These are phyloP conservation scores for Solanum habrochaites DNA, from an alignment of 257 asterid species.

Conservation along the genomic window DNA sequence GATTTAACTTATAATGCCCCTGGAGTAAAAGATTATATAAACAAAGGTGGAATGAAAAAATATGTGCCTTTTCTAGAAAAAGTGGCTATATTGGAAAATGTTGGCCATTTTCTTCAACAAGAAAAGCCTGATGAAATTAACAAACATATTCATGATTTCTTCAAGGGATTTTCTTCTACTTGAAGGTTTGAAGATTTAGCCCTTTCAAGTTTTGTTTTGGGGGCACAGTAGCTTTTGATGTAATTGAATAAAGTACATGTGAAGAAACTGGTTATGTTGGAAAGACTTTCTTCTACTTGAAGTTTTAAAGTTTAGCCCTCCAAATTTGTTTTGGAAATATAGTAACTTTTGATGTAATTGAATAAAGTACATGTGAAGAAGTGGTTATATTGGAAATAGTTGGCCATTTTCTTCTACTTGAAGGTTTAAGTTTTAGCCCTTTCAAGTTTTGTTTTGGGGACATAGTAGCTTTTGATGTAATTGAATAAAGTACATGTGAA, in stretches of 20 bases:
- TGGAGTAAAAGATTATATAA: constrained; percentile 24
- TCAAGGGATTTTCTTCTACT: constrained; percentile 1
- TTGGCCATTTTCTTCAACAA: constrained; percentile 27
- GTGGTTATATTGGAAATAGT: constrained; percentile 26
- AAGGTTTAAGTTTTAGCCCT: not conserved
- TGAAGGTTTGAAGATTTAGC: not conserved
- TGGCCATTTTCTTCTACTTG: constrained; percentile 8
- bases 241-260: not conserved
- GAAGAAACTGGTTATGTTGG: constrained; percentile 15
- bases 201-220: not conserved
- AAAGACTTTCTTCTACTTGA: constrained; percentile 11
- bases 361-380: not conserved
- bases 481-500: not conserved
- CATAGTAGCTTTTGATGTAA: not conserved
- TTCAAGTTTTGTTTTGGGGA: not conserved
- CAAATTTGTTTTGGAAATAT: no score
- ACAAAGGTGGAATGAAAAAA: constrained; percentile 17
- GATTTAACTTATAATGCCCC: constrained; percentile 29
- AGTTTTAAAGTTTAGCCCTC: not conserved
- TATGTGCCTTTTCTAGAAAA: constrained; percentile 22
- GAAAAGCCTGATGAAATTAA: constrained; percentile 21
- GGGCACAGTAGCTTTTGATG: not conserved
- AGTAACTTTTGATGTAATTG: not conserved
- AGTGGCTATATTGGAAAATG: constrained; percentile 30
- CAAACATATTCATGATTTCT: constrained; percentile 13